Base-by-base conservation (phyloP, 2,329 filamentous ascomycete species). In the Verticillium alfalfae region DNA sequence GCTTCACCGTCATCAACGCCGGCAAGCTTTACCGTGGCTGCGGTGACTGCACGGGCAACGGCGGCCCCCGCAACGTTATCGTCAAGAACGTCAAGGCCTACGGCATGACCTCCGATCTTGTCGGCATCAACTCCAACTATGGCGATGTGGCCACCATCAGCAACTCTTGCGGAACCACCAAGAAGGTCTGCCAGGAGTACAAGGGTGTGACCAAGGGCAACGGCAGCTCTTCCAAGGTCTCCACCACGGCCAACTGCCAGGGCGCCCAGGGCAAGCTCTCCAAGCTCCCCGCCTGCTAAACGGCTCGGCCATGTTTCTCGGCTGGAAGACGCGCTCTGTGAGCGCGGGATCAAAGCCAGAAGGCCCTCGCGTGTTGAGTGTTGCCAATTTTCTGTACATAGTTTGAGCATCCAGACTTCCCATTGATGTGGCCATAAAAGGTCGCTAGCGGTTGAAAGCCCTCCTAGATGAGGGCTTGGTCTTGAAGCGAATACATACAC, bases 1-100 rank as follows among this genome's bases (percentile, higher is more conserved):
- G 73, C 65, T 79, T 75, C 67, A 76, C 73, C 36, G 74, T 76
- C 58, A 68, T 73, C 61, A 72, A 72, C 61, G 76, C 76, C 16
- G 78, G 78, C 37, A 80, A 78, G 62, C 70, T 80, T 15, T 79
- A 79, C 69, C 75, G 77, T 62, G 71, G 71, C 22, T 79, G 77
- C 66, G 77, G 77, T 39, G 78, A 81, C 71, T 65, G 61, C 39
- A 22, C 52, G 12, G 83, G 80, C 73, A 64, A 62, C 52, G 62
- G 61, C 34, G 61, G 60, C 16, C 63, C 61, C 54, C 58, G 62
- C 36, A 61, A 61, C 62, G 58, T 59, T 15, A 56, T 59, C 34
- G 49, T 57, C 10, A 61, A 61, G 59, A 59, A 59, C 34, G 62
- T 59, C 49, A 61, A 64, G 54, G 63, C 62, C 15, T 81, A 49